Percentiles rank a stretch among this genome's conserved stretches.
Conservation (phyloP, 148 eudicot species). For the Nyssa sinensis region DNA sequence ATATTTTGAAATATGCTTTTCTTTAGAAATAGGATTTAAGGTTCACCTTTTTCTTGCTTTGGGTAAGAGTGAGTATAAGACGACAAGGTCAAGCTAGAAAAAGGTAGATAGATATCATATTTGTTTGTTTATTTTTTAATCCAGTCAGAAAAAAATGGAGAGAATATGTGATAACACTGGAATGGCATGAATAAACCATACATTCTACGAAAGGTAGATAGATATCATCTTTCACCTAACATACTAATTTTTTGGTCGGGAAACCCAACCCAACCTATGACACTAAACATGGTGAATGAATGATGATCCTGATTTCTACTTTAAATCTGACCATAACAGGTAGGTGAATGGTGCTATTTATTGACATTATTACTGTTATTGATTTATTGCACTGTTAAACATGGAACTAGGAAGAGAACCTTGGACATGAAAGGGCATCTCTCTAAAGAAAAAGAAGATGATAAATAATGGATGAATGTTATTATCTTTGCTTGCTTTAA, state of each 20-base stretch:
- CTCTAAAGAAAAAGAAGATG: conserved; percentile 6
- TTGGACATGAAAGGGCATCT: conserved; percentile 21
- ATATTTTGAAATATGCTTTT: conserved; percentile 51
- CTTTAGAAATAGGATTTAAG: conserved; percentile 14
- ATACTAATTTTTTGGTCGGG: too few species aligned
- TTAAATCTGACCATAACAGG: background rate
- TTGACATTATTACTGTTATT: background rate
- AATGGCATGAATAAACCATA: background rate
- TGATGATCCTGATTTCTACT: background rate
- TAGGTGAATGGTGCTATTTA: background rate
- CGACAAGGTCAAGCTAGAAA: conserved; percentile 17
- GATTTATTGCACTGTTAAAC: background rate
- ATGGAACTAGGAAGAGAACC: background rate
- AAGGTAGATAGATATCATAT: conserved; percentile 5
- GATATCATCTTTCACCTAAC: too few species aligned
- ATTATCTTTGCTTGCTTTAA: conserved; percentile 27
- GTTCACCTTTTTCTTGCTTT: conserved; percentile 30
- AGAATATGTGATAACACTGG: background rate
- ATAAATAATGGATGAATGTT: too few species aligned
- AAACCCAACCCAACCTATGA: too few species aligned
- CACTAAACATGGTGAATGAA: background rate
- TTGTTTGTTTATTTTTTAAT: background rate
- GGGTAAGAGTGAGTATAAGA: conserved; percentile 26
- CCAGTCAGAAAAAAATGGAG: background rate
- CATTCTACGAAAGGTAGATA: background rate